phyloP scores from a whole-genome alignment of 768 basidiomycete species.

The Termitomyces sp. region DNA sequence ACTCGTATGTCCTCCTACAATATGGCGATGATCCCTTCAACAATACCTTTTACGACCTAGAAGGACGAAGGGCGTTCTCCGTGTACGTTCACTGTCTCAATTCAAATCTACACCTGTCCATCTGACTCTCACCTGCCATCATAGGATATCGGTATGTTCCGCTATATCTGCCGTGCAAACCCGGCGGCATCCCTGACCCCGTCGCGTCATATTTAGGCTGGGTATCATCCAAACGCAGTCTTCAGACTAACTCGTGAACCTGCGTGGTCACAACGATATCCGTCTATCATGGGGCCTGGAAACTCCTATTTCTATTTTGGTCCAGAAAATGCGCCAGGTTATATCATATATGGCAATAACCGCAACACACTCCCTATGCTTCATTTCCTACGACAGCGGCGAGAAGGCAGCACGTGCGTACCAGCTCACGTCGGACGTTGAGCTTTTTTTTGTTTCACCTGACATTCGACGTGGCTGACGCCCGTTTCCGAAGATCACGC shows the following conservation, averaged over 20 bases:
- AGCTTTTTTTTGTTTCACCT: constrained; percentile 4
- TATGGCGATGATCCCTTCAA: constrained; percentile 62
- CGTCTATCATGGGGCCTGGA: constrained; percentile 75
- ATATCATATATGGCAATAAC: constrained; percentile 67
- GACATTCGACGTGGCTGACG: constrained; percentile 2
- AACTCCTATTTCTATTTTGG: constrained; percentile 77
- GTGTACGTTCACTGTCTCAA: constrained; percentile 43
- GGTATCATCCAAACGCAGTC: constrained; percentile 55
- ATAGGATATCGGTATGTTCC: constrained; percentile 11
- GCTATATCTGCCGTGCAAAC: background rate
- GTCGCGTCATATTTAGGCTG: constrained; percentile 35
- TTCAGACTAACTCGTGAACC: constrained; percentile 63
- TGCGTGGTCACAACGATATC: constrained; percentile 65
- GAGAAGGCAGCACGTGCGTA: constrained; percentile 59
- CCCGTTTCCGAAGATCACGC: constrained; percentile 46
- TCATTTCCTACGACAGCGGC: constrained; percentile 52
- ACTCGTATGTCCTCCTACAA: constrained; percentile 52
- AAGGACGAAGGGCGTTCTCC: constrained; percentile 62
- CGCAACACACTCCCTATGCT: constrained; percentile 52
- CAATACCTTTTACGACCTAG: constrained; percentile 59
- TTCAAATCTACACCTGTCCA: constrained; percentile 9
- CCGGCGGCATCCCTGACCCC: background rate
- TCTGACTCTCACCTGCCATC: constrained; percentile 9
- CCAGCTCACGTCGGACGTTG: background rate
- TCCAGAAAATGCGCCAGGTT: constrained; percentile 56